Percentiles rank a stretch among this genome's conserved stretches.
Evolutionary conservation across 306 rosid genomes (phyloP).

Genomic region (Sicyos baderoa): DNA sequence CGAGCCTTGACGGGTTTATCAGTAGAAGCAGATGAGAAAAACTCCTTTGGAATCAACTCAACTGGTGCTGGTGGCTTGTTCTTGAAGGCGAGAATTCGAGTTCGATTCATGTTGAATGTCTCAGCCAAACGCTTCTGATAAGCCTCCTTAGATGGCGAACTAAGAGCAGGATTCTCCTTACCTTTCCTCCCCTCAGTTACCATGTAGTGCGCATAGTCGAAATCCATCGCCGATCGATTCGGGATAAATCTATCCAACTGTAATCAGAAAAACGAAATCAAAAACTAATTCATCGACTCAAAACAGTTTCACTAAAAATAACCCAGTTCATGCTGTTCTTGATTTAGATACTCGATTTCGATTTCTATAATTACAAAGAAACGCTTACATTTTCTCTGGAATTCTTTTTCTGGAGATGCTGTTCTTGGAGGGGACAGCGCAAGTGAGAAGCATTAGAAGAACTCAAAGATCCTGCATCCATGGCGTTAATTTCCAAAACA

Average conservation of each 20-base stretch:
- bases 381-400: slow-evolving; percentile 30
- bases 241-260: slow-evolving; percentile 52
- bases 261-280: no score
- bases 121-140: slow-evolving; percentile 51
- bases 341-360: not conserved
- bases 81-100: slow-evolving; percentile 75
- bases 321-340: not conserved
- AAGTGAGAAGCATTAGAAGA: slow-evolving; percentile 23
- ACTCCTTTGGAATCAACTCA: slow-evolving; percentile 40
- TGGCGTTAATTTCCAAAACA: slow-evolving; percentile 18
- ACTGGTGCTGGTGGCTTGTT: slow-evolving; percentile 58
- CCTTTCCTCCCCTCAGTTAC: slow-evolving; percentile 37
- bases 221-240: slow-evolving; percentile 44
- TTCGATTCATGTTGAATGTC: slow-evolving; percentile 56
- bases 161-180: slow-evolving; percentile 47
- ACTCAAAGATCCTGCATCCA: slow-evolving; percentile 43
- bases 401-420: slow-evolving; percentile 27
- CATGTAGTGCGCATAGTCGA: slow-evolving; percentile 43
- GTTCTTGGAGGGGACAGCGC: slow-evolving; percentile 33
- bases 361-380: not conserved
- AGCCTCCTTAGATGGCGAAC: slow-evolving; percentile 47
- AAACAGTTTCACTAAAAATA: not conserved
- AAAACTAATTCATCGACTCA: not conserved
- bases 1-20: slow-evolving; percentile 35
- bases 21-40: slow-evolving; percentile 30